phyloP scores from a whole-genome alignment of 768 basidiomycete species.

The Xerocomellus amylosporus region DNA sequence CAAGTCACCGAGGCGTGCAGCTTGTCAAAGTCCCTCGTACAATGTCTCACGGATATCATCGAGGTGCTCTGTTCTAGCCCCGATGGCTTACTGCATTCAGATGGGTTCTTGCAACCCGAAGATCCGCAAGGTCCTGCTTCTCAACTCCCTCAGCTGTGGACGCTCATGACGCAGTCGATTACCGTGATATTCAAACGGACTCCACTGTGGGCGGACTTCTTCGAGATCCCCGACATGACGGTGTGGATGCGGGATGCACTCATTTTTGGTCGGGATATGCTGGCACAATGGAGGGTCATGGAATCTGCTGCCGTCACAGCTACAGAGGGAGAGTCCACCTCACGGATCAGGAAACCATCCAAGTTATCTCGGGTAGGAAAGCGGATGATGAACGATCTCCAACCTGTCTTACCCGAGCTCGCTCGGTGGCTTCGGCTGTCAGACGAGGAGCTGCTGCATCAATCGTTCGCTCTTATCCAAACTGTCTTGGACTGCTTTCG shows the following conservation, averaged over 20 bases:
- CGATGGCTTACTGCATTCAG: constrained; percentile 65
- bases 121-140: constrained; percentile 47
- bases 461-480: constrained; percentile 81
- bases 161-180: constrained; percentile 73
- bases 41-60: constrained; percentile 89
- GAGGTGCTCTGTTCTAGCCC: constrained; percentile 78
- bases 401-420: constrained; percentile 75
- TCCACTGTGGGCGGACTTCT: constrained; percentile 76
- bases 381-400: constrained; percentile 75
- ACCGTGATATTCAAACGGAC: constrained; percentile 84
- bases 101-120: constrained; percentile 45
- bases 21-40: constrained; percentile 86
- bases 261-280: constrained; percentile 85
- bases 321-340: constrained; percentile 18
- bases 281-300: constrained; percentile 76
- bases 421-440: constrained; percentile 89
- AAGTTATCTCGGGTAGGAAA: constrained; percentile 61
- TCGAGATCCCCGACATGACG: constrained; percentile 82
- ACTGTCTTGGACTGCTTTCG: constrained; percentile 76
- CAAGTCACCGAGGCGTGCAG: constrained; percentile 81
- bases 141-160: constrained; percentile 73
- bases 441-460: constrained; percentile 87
- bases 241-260: constrained; percentile 98
- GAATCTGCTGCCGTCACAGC: constrained; percentile 52
- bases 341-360: constrained; percentile 30